These are phyloP conservation scores for Panicum virgatum DNA, from an alignment of 202 grass and related monocot species.

Conservation along the genomic window DNA sequence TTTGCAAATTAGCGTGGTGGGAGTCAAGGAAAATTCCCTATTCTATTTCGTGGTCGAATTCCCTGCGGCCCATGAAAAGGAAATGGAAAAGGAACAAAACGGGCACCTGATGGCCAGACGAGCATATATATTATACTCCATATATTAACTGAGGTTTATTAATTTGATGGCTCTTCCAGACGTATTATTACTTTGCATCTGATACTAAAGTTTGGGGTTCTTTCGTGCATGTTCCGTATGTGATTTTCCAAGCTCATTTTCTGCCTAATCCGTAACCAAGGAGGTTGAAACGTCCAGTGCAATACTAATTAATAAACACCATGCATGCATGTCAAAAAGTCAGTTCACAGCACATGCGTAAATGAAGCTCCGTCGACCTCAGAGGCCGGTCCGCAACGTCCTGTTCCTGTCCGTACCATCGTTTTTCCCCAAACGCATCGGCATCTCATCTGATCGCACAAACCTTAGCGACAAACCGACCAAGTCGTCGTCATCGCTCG, in stretches of 20 bases:
- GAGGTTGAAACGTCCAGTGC: neutral
- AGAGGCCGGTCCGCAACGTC: no score
- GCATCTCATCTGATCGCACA: no score
- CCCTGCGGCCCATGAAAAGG: conserved; percentile 6
- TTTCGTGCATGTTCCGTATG: conserved; percentile 12
- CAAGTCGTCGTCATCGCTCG: no score
- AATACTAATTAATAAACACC: neutral
- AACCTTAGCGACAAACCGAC: no score
- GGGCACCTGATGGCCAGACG: conserved; percentile 19
- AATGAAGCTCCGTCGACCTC: no score
- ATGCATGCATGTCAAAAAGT: no score
- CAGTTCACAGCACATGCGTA: no score
- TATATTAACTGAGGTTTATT: conserved; percentile 13
- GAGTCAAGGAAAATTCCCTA: conserved; percentile 46
- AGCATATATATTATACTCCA: no score
- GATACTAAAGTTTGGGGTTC: conserved; percentile 33
- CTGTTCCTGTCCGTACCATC: no score
- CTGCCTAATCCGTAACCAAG: conserved; percentile 19
- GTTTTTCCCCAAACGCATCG: no score
- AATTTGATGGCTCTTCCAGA: conserved; percentile 27
- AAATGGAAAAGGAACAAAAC: conserved; percentile 35
- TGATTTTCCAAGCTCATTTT: conserved; percentile 2
- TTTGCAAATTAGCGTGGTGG: conserved; percentile 49
- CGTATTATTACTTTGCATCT: conserved; percentile 46
- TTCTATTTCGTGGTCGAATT: conserved; percentile 31